phyloP scores from a whole-genome alignment of 805 yeast genomes.

The Nakazawaea populi region DNA sequence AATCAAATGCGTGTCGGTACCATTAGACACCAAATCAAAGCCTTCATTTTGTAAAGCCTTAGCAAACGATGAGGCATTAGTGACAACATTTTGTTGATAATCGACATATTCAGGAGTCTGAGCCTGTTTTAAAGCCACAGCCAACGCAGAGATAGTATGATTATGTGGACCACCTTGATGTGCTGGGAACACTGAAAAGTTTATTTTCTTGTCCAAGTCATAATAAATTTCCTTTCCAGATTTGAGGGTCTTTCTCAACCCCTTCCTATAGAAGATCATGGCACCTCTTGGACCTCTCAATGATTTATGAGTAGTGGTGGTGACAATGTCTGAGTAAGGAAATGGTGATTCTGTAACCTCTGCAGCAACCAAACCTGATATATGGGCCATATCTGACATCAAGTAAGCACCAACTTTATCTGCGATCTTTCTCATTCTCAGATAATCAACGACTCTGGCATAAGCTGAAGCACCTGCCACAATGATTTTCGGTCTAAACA shows the following conservation, averaged over 20 bases:
- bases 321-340: constrained; percentile 89
- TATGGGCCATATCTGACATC: constrained; percentile 95
- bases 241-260: constrained; percentile 77
- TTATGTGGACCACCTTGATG: constrained; percentile 99
- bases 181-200: constrained; percentile 97
- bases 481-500: constrained; percentile 90
- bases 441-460: constrained; percentile 84
- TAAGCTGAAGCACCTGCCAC: constrained; percentile 98
- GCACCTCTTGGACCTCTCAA: constrained; percentile 99
- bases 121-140: constrained; percentile 93
- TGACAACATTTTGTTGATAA: constrained; percentile 79
- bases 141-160: constrained; percentile 94
- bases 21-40: constrained; percentile 77
- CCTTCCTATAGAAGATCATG: constrained; percentile 95
- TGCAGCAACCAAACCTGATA: constrained; percentile 92
- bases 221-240: constrained; percentile 80
- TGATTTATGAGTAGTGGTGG: constrained; percentile 97
- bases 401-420: constrained; percentile 91
- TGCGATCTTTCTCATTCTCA: constrained; percentile 84
- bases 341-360: constrained; percentile 93
- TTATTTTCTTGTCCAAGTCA: constrained; percentile 86
- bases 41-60: constrained; percentile 58
- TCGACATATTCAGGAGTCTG: constrained; percentile 79
- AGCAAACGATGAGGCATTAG: constrained; percentile 77
- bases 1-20: constrained; percentile 93